Conservation (phyloP, 345 rosid species). For the Streptanthus diversifolius region DNA sequence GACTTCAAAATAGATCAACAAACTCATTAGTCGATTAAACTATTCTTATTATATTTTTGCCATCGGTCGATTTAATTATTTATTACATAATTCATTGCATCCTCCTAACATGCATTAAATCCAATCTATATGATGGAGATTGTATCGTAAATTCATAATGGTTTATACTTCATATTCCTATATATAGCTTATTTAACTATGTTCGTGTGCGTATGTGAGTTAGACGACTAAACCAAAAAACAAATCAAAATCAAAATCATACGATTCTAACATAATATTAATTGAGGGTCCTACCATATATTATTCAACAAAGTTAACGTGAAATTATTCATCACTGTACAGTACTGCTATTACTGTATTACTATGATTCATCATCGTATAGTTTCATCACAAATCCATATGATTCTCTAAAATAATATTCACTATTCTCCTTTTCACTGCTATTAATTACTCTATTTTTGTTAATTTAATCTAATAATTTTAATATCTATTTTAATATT, state of each 20-base stretch:
- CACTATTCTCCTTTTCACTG: neutral
- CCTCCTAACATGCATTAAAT: neutral
- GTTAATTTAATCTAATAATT: too few species aligned
- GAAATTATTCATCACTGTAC: neutral
- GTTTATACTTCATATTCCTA: neutral
- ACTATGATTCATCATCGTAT: neutral
- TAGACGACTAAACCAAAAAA: neutral
- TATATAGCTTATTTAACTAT: neutral
- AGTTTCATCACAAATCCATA: neutral
- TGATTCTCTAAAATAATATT: neutral
- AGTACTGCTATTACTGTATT: neutral
- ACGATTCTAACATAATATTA: neutral
- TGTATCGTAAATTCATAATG: neutral
- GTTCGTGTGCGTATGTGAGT: neutral
- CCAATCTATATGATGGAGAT: neutral
- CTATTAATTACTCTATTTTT: too few species aligned
- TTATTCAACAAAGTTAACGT: neutral
- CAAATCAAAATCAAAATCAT: neutral
- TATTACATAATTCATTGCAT: neutral
- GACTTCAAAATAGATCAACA: constrained; percentile 6
- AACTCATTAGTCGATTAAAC: neutral
- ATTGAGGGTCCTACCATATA: neutral
- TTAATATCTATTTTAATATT: too few species aligned
- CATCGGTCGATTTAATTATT: neutral
- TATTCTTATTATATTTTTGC: neutral